phyloP scores from a whole-genome alignment of 305 asterid genomes.

The Fraxinus sp. region DNA sequence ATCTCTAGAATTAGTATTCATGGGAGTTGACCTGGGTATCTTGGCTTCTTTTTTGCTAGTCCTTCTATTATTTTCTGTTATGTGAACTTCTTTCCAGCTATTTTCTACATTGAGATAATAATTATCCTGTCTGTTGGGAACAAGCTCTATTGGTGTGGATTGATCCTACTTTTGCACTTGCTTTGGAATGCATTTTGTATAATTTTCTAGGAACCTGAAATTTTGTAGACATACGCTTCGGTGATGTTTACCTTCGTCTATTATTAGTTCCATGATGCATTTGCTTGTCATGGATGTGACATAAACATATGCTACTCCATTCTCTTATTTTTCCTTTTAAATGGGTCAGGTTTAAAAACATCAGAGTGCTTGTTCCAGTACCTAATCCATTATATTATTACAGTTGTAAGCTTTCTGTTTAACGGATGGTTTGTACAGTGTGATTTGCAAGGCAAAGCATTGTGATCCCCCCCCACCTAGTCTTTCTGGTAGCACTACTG shows the following conservation, averaged over 20 bases:
- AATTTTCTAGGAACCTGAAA: not conserved
- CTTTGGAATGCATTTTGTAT: not conserved
- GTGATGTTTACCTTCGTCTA: not conserved
- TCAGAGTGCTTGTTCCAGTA: not conserved
- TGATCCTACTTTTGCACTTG: not conserved
- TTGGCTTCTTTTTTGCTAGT: not conserved
- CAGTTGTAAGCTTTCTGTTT: not conserved
- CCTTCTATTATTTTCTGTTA: not conserved
- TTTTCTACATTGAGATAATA: not conserved
- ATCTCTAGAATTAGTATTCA: not conserved
- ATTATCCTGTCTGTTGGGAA: not conserved
- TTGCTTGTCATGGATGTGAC: not conserved
- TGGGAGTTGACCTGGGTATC: not conserved
- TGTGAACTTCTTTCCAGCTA: not conserved
- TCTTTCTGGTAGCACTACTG: not conserved
- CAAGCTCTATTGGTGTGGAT: not conserved
- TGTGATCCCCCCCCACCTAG: not conserved
- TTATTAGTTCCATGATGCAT: not conserved
- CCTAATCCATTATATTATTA: not conserved
- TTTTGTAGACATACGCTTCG: not conserved
- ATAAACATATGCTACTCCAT: not conserved
- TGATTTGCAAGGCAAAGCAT: not conserved
- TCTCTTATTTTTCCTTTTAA: not conserved
- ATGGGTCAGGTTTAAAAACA: not conserved
- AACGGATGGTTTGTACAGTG: not conserved